These are phyloP conservation scores for Scutellaria minor DNA, from an alignment of 257 asterid genomes.

Conservation along the genomic window DNA sequence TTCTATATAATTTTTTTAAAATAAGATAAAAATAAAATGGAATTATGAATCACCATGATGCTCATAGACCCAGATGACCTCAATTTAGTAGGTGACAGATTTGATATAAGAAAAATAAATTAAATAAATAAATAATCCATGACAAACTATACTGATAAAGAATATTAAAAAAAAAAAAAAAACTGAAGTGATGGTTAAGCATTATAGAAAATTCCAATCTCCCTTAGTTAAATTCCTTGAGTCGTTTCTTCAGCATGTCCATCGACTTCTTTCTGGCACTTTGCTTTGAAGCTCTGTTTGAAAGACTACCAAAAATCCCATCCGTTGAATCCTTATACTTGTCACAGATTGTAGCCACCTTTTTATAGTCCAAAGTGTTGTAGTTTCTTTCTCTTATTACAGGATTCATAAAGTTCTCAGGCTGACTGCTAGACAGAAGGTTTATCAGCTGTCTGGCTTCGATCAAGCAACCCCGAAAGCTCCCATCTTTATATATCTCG, in stretches of 20 bases:
- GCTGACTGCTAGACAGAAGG: slow-evolving; percentile 87
- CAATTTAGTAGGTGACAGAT: no score
- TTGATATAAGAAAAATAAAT: no score
- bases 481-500: slow-evolving; percentile 75
- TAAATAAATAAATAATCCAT: no score
- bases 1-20: no score
- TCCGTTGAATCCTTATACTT: slow-evolving; percentile 83
- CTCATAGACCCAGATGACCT: no score
- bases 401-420: slow-evolving; percentile 96
- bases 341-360: slow-evolving; percentile 83
- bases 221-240: slow-evolving; percentile 78
- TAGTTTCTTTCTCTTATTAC: slow-evolving; percentile 84
- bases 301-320: slow-evolving; percentile 88
- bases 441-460: slow-evolving; percentile 84
- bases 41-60: no score
- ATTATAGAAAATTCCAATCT: background rate
- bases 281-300: slow-evolving; percentile 75
- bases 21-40: no score
- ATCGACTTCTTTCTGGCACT: slow-evolving; percentile 82
- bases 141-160: slow-evolving; percentile 31
- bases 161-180: slow-evolving; percentile 29
- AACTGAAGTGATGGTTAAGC: background rate
- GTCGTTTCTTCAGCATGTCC: slow-evolving; percentile 79
- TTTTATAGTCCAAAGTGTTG: slow-evolving; percentile 74
- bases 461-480: slow-evolving; percentile 69